These are phyloP conservation scores for Alternaria sp. DNA, from an alignment of 2,329 filamentous ascomycete genomes.

Conservation along the genomic window DNA sequence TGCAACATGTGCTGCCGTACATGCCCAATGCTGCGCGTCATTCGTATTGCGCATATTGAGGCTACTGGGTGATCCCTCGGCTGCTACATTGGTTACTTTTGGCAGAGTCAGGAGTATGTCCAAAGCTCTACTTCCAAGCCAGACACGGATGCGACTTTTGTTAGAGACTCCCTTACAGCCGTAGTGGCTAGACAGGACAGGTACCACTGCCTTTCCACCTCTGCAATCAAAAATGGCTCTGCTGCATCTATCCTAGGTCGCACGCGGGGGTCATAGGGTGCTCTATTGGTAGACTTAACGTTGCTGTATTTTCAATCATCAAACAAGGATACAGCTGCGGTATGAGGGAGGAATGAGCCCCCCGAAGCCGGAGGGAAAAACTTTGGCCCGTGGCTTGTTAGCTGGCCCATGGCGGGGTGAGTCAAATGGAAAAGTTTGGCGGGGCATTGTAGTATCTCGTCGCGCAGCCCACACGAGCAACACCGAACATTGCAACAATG, in stretches of 20 bases:
- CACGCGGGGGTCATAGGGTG: not conserved
- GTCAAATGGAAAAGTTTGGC: slow-evolving; percentile 35
- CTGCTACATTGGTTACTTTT: not conserved
- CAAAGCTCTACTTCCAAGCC: not conserved
- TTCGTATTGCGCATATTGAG: slow-evolving; percentile 10
- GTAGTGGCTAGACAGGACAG: not conserved
- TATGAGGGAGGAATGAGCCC: not conserved
- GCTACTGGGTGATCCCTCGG: slow-evolving; percentile 11
- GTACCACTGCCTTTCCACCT: not conserved
- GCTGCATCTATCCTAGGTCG: not conserved
- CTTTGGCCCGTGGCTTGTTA: slow-evolving; percentile 16
- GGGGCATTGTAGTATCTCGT: slow-evolving; percentile 26
- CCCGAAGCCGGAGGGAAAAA: slow-evolving; percentile 23
- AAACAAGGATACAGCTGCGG: not conserved
- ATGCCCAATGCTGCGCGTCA: slow-evolving; percentile 16
- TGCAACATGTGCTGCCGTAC: slow-evolving; percentile 13
- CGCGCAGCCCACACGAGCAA: slow-evolving; percentile 30
- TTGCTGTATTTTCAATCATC: not conserved
- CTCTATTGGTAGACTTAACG: not conserved
- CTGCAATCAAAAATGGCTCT: not conserved
- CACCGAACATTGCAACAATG: slow-evolving; percentile 39
- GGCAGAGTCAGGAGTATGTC: slow-evolving; percentile 4
- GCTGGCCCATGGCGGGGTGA: slow-evolving; percentile 30
- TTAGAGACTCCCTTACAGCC: not conserved
- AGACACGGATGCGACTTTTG: not conserved